phyloP scores from a whole-genome alignment of 768 basidiomycete species.

The Hebeloma cylindrosporum region DNA sequence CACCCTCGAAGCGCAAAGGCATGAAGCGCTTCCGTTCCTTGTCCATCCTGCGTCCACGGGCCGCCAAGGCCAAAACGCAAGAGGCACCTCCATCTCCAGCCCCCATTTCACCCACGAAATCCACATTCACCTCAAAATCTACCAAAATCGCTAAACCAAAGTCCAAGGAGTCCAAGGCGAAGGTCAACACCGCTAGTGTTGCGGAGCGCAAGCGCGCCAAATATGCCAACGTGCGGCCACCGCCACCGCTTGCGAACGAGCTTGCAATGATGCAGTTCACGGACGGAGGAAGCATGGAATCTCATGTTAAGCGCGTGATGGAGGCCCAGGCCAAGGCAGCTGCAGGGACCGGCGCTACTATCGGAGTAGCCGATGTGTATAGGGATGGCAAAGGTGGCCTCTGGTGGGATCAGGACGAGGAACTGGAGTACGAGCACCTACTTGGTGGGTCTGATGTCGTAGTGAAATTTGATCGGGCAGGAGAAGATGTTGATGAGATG shows the following conservation, averaged over 20 bases:
- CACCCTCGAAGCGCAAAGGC: slow-evolving; percentile 18
- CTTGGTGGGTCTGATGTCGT: slow-evolving; percentile 41
- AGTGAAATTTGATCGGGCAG: slow-evolving; percentile 16
- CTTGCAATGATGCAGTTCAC: slow-evolving; percentile 69
- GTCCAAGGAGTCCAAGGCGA: slow-evolving; percentile 19
- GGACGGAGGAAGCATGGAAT: slow-evolving; percentile 61
- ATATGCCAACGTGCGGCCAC: slow-evolving; percentile 41
- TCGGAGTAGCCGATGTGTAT: slow-evolving; percentile 51
- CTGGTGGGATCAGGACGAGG: slow-evolving; percentile 75
- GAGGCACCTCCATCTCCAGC: slow-evolving; percentile 23
- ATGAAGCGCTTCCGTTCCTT: slow-evolving; percentile 40
- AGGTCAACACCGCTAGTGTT: slow-evolving; percentile 26
- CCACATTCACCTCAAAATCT: slow-evolving; percentile 11
- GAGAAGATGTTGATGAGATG: slow-evolving; percentile 10
- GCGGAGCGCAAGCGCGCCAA: slow-evolving; percentile 54
- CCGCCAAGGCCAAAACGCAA: slow-evolving; percentile 31
- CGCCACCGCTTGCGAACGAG: slow-evolving; percentile 61
- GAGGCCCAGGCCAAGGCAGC: slow-evolving; percentile 51
- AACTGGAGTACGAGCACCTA: slow-evolving; percentile 65
- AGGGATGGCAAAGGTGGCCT: slow-evolving; percentile 61
- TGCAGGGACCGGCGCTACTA: slow-evolving; percentile 23
- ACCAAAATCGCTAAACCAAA: slow-evolving; percentile 18
- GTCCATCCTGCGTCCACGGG: slow-evolving; percentile 43
- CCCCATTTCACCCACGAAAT: slow-evolving; percentile 26
- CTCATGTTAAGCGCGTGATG: slow-evolving; percentile 54